A percentile compares a stretch with the other conserved stretches of the same genome.
phyloP scores from a whole-genome alignment of 164 flowering plant species.

The Tetracentron sinense region DNA sequence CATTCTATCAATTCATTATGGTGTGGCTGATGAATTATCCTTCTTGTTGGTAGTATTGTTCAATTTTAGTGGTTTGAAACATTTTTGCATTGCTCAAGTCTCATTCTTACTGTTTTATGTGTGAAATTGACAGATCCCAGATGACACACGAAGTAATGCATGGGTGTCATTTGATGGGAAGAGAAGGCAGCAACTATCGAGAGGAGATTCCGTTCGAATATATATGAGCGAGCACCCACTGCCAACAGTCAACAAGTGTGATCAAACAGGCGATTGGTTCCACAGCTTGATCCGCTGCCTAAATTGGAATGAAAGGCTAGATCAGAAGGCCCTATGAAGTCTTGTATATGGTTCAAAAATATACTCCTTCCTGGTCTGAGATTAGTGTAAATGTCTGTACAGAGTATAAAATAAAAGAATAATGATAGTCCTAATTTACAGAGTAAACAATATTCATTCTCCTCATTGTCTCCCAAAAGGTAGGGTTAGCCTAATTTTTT shows the following conservation, averaged over 20 bases:
- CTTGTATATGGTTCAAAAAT: background rate
- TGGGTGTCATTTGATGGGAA: slow-evolving; percentile 99
- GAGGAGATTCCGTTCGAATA: slow-evolving; percentile 85
- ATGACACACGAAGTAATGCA: slow-evolving; percentile 89
- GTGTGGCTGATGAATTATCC: background rate
- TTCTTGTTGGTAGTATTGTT: background rate
- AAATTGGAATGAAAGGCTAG: slow-evolving; percentile 95
- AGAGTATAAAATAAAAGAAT: slow-evolving; percentile 16
- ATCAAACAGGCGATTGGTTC: slow-evolving; percentile 99
- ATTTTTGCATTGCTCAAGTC: no score
- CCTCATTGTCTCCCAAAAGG: slow-evolving; percentile 16
- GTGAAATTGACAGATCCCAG: slow-evolving; percentile 62
- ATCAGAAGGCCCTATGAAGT: slow-evolving; percentile 86
- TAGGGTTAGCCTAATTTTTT: slow-evolving; percentile 10
- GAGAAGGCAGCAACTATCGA: slow-evolving; percentile 93
- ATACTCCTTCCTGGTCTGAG: background rate
- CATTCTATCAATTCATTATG: no score
- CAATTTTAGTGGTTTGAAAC: background rate
- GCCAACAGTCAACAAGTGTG: slow-evolving; percentile 92
- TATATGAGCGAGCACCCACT: slow-evolving; percentile 93
- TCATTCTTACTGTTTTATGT: background rate
- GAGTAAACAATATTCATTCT: slow-evolving; percentile 7
- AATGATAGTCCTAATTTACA: slow-evolving; percentile 10
- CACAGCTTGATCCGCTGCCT: slow-evolving; percentile 91
- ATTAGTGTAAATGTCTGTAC: slow-evolving; percentile 41